These are phyloP conservation scores for Saksenaea oblongispora DNA, from an alignment of 371 early-diverging fungal species.

Conservation along the genomic window DNA sequence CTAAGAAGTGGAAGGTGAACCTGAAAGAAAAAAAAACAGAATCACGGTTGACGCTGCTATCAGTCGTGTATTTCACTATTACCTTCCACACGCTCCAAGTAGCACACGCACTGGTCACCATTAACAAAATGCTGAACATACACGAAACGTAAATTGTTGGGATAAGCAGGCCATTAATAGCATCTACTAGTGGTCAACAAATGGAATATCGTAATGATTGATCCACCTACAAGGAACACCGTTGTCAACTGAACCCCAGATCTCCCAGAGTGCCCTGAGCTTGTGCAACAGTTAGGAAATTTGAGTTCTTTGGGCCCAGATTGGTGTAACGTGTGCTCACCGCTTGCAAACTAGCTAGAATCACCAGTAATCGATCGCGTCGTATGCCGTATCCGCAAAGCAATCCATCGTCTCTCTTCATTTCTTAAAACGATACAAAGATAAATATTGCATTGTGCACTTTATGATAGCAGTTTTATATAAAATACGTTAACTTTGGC, in stretches of 20 bases:
- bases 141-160: constrained; percentile 27
- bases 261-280: constrained; percentile 27
- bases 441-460: neutral
- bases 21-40: too few relatives aligned
- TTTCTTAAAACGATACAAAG: neutral
- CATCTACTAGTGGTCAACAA: neutral
- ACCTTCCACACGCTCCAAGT: constrained; percentile 27
- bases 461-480: neutral
- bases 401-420: neutral
- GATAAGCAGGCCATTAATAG: constrained; percentile 12
- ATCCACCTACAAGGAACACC: constrained; percentile 20
- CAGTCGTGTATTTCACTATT: neutral
- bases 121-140: constrained; percentile 19
- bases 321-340: constrained; percentile 3
- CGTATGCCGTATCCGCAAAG: neutral
- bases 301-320: neutral
- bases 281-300: neutral
- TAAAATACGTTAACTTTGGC: neutral
- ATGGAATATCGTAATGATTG: neutral
- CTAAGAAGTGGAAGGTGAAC: constrained; percentile 14
- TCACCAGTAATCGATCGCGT: constrained; percentile 12
- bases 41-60: too few relatives aligned
- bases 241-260: constrained; percentile 27
- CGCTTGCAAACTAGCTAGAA: constrained; percentile 22
- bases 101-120: constrained; percentile 16